Percentiles rank a stretch among this genome's conserved stretches.
These are phyloP conservation scores for Acer campestre DNA, from an alignment of 345 rosid genomes.

Conservation along the genomic window DNA sequence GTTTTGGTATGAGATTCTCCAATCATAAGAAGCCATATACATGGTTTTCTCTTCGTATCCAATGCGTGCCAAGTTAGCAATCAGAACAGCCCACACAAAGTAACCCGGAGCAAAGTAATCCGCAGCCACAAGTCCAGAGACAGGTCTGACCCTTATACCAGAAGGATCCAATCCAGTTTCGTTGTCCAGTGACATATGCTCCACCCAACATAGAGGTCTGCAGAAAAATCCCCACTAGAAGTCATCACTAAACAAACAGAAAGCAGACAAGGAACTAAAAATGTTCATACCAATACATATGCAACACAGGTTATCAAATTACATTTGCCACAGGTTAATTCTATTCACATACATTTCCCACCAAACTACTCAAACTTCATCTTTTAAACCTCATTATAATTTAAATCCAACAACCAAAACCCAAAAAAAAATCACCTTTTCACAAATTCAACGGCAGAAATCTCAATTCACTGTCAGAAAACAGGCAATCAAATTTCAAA, in stretches of 20 bases:
- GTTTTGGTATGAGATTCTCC: slow-evolving; percentile 95
- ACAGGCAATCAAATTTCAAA: neutral
- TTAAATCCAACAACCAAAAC: neutral
- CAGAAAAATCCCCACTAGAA: slow-evolving; percentile 21
- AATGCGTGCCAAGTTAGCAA: slow-evolving; percentile 89
- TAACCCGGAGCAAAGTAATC: slow-evolving; percentile 97
- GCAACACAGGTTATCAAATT: too few relatives aligned
- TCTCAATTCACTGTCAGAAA: too few relatives aligned
- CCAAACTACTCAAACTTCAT: neutral
- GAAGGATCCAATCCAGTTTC: slow-evolving; percentile 94
- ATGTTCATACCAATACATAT: too few relatives aligned
- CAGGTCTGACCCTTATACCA: slow-evolving; percentile 80
- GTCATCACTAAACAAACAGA: neutral
- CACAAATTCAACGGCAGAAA: neutral
- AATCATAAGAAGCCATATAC: slow-evolving; percentile 98
- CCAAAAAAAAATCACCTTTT: neutral
- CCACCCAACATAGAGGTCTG: slow-evolving; percentile 96
- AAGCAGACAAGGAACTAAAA: neutral
- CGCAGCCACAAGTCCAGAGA: slow-evolving; percentile 94
- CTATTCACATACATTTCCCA: neutral
- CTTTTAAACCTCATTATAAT: neutral
- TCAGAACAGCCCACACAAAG: slow-evolving; percentile 97
- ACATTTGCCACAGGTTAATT: neutral
- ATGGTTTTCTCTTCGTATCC: slow-evolving; percentile 96
- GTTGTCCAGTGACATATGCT: slow-evolving; percentile 94